A percentile compares a stretch with the other conserved stretches of the same genome.
Conservation (phyloP, 176 grass and related monocot species). For the Aegilops umbellulata region DNA sequence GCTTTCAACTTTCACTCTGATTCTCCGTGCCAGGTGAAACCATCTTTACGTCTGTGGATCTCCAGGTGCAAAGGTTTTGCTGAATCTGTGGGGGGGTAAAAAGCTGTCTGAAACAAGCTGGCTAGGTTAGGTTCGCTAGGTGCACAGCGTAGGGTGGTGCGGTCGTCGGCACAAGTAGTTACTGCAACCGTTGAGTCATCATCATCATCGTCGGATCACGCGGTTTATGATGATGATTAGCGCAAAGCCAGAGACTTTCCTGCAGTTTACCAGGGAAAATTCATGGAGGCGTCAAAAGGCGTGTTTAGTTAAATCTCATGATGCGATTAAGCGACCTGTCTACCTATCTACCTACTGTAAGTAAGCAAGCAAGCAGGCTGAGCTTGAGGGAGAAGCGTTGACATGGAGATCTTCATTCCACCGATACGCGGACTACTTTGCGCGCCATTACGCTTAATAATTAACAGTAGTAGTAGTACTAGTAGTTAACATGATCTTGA, state of each 20-base stretch:
- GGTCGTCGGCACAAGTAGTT: background rate
- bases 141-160: background rate
- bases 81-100: background rate
- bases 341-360: background rate
- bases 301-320: background rate
- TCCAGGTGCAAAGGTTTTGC: background rate
- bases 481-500: background rate
- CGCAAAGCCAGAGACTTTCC: background rate
- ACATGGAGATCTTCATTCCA: background rate
- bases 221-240: background rate
- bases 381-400: background rate
- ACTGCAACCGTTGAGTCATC: background rate
- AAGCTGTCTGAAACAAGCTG: background rate
- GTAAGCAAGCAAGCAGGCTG: background rate
- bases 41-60: background rate
- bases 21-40: background rate
- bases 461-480: no score
- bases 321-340: background rate
- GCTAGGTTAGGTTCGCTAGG: background rate
- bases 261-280: background rate
- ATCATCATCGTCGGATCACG: background rate
- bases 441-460: background rate
- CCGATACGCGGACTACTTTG: background rate
- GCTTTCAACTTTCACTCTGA: background rate
- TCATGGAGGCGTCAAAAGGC: background rate